Evolutionary conservation across 257 asterid genomes (phyloP).

Genomic region (Haberlea rhodopensis): DNA sequence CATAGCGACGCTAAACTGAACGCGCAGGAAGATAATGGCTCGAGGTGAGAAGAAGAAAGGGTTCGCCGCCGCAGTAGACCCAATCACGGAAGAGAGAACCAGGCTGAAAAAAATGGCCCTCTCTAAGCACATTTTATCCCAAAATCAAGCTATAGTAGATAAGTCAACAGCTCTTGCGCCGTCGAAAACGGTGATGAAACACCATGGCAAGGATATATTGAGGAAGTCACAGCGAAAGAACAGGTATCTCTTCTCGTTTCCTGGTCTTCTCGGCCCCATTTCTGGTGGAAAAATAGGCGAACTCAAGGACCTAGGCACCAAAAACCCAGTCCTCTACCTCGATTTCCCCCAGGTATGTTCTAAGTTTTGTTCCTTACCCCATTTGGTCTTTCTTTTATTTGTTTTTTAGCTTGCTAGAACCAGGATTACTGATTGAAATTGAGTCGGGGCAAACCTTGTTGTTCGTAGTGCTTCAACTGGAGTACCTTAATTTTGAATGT

Average conservation of each 20-base stretch:
- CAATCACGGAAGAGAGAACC: slow-evolving; percentile 53
- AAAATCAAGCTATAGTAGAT: slow-evolving; percentile 36
- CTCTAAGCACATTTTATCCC: slow-evolving; percentile 46
- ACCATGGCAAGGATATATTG: slow-evolving; percentile 76
- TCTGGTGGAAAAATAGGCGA: slow-evolving; percentile 87
- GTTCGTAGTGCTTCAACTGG: slow-evolving; percentile 15
- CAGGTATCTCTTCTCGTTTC: slow-evolving; percentile 73
- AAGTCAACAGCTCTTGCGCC: slow-evolving; percentile 47
- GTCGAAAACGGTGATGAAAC: slow-evolving; percentile 64
- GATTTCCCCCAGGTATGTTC: slow-evolving; percentile 74
- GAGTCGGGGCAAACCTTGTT: slow-evolving; percentile 1
- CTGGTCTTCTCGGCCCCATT: slow-evolving; percentile 72
- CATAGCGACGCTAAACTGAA: neutral
- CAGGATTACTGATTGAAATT: neutral
- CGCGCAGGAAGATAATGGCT: slow-evolving; percentile 42
- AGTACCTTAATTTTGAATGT: slow-evolving; percentile 6
- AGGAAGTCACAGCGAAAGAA: slow-evolving; percentile 81
- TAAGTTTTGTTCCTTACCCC: neutral
- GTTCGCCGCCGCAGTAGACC: slow-evolving; percentile 35
- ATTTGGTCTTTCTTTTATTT: neutral
- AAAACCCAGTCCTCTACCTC: slow-evolving; percentile 84
- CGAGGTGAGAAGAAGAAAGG: slow-evolving; percentile 48
- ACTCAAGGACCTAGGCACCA: slow-evolving; percentile 79
- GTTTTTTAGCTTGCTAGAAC: neutral
- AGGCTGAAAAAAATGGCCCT: slow-evolving; percentile 59